Conservation (phyloP, 2,329 filamentous ascomycete genomes). For the Aphanocladium album region DNA sequence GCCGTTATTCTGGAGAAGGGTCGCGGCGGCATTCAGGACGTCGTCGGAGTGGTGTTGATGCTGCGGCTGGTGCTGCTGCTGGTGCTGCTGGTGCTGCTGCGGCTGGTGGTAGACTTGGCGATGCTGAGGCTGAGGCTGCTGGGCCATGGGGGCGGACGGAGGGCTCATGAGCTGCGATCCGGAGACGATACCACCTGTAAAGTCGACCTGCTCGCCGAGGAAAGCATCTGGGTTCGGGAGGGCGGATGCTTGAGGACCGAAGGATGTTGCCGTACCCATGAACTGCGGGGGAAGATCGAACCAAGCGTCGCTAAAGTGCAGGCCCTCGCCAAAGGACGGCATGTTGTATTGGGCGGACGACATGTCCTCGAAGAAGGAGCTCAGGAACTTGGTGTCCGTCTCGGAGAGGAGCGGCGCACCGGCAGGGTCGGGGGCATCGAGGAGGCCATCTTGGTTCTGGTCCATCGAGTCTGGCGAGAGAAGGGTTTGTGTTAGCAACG, state of each 20-base stretch:
- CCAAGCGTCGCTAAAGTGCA: constrained; percentile 49
- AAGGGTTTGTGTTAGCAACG: constrained; percentile 1
- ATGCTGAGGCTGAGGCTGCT: constrained; percentile 14
- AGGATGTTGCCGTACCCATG: constrained; percentile 60
- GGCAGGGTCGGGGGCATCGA: constrained; percentile 56
- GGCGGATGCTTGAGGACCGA: constrained; percentile 43
- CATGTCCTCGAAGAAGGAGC: constrained; percentile 53
- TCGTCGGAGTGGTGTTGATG: constrained; percentile 42
- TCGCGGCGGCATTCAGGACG: constrained; percentile 52
- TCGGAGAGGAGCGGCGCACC: constrained; percentile 63
- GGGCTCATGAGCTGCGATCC: constrained; percentile 29
- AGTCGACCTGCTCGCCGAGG: constrained; percentile 15
- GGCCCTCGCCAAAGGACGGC: constrained; percentile 46
- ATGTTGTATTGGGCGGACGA: constrained; percentile 45
- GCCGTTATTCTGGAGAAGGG: constrained; percentile 43
- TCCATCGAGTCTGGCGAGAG: constrained; percentile 39
- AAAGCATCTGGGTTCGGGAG: constrained; percentile 18
- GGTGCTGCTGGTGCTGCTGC: constrained; percentile 14
- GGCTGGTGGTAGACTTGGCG: constrained; percentile 18
- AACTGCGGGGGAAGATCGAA: constrained; percentile 58
- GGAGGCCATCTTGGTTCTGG: constrained; percentile 39
- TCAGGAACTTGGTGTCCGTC: constrained; percentile 54
- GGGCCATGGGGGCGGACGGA: constrained; percentile 27
- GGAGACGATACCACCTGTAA: background rate
- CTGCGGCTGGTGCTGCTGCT: constrained; percentile 21